Conservation (phyloP, 305 asterid species). For the Andrographis paniculata region DNA sequence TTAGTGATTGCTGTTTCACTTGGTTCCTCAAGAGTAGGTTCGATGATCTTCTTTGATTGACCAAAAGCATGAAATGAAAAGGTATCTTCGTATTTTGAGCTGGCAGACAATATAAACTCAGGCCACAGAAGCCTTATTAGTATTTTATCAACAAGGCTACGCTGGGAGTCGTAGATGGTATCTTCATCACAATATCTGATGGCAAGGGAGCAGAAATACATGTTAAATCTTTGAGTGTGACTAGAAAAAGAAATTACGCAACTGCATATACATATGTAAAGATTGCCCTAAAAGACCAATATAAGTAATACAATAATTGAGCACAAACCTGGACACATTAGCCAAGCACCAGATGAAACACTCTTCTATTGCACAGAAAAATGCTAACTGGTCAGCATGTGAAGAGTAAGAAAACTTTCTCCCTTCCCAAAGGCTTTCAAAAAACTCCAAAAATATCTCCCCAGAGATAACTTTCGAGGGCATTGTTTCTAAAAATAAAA, state of each 20-base stretch:
- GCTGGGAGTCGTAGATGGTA: conserved; percentile 34
- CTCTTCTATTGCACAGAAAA: conserved; percentile 65
- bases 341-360: conserved; percentile 72
- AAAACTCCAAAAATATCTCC: conserved; percentile 69
- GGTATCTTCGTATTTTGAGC: conserved; percentile 39
- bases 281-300: conserved; percentile 6
- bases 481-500: conserved; percentile 64
- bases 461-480: conserved; percentile 59
- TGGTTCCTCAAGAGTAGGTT: conserved; percentile 39
- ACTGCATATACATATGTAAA: conserved; percentile 3
- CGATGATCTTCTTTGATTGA: conserved; percentile 31
- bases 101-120: conserved; percentile 45
- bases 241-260: conserved; percentile 14
- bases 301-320: conserved; percentile 5
- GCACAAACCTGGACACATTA: conserved; percentile 69
- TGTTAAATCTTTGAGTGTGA: conserved; percentile 13
- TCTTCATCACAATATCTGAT: conserved; percentile 62
- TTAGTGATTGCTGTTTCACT: conserved; percentile 41
- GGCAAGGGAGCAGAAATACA: conserved; percentile 20
- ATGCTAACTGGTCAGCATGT: conserved; percentile 51
- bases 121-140: conserved; percentile 71
- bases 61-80: conserved; percentile 23
- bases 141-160: conserved; percentile 48
- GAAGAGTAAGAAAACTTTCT: conserved; percentile 52
- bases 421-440: conserved; percentile 87